phyloP scores from a whole-genome alignment of 2,329 filamentous ascomycete species.

The Penicillium crustosum region DNA sequence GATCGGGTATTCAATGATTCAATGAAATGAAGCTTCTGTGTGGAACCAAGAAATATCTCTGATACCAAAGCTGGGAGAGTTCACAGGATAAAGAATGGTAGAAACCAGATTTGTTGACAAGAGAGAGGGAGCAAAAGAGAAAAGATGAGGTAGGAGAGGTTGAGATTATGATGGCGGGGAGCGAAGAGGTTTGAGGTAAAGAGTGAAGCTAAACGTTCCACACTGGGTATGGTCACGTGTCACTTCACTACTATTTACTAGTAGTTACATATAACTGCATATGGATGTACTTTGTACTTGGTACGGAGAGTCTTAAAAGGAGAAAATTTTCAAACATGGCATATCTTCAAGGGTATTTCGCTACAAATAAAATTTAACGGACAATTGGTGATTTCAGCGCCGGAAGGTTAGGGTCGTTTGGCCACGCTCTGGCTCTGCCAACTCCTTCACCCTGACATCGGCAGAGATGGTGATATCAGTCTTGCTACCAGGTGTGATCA shows the following conservation, averaged over 20 bases:
- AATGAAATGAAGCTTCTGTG: constrained; percentile 1
- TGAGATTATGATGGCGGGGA: constrained; percentile 11
- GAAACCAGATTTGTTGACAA: constrained; percentile 1
- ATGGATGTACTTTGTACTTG: neutral
- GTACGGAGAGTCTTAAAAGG: too few species aligned
- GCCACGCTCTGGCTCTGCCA: constrained; percentile 48
- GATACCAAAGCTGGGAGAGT: neutral
- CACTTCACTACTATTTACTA: neutral
- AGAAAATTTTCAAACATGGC: neutral
- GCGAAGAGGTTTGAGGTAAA: constrained; percentile 12
- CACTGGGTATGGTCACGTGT: constrained; percentile 8
- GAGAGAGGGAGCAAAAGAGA: neutral
- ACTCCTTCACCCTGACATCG: constrained; percentile 48
- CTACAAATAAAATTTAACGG: neutral
- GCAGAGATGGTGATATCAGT: constrained; percentile 47
- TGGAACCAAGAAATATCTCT: neutral
- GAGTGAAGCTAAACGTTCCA: constrained; percentile 10
- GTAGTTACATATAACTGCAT: too few species aligned
- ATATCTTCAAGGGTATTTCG: constrained; percentile 10
- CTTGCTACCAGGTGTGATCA: constrained; percentile 93
- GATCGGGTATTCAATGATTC: constrained; percentile 2
- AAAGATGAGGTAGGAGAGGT: neutral
- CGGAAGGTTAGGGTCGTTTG: constrained; percentile 42
- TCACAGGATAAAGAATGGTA: neutral
- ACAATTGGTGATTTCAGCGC: constrained; percentile 7